A percentile compares a stretch with the other conserved stretches of the same genome.
phyloP scores from a whole-genome alignment of 441 rosid species.

The Pelargonium cotyledonis region DNA sequence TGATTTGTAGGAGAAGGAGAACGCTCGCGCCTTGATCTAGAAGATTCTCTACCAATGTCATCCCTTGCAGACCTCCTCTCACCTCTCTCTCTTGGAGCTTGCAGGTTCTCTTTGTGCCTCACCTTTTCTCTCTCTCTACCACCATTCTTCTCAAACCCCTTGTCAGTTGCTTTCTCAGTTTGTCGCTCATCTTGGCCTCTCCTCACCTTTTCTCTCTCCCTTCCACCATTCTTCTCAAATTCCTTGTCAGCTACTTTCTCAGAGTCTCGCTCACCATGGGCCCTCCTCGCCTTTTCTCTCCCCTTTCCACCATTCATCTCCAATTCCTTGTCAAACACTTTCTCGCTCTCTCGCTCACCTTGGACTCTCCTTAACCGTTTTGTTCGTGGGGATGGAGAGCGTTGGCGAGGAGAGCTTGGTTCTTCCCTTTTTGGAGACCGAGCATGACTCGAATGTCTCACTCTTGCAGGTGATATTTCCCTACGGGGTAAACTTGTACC shows the following conservation, averaged over 20 bases:
- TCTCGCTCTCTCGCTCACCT: constrained; percentile 27
- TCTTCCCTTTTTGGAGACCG: constrained; percentile 33
- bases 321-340: constrained; percentile 17
- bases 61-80: constrained; percentile 49
- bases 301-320: constrained; percentile 11
- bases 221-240: constrained; percentile 8
- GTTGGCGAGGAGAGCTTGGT: constrained; percentile 21
- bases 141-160: constrained; percentile 27
- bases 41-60: constrained; percentile 37
- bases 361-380: constrained; percentile 31
- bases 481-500: constrained; percentile 19
- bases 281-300: constrained; percentile 21
- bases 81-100: constrained; percentile 37
- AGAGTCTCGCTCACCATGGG: constrained; percentile 23
- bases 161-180: constrained; percentile 28
- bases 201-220: constrained; percentile 16
- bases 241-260: constrained; percentile 22
- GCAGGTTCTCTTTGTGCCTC: constrained; percentile 30
- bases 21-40: constrained; percentile 44
- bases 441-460: constrained; percentile 21
- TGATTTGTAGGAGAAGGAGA: constrained; percentile 38
- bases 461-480: constrained; percentile 10
- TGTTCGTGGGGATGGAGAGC: constrained; percentile 40
- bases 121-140: constrained; percentile 36
- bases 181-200: constrained; percentile 34